phyloP scores from a whole-genome alignment of 1,139 yeast genomes.

The Lodderomyces parapsilosis region DNA sequence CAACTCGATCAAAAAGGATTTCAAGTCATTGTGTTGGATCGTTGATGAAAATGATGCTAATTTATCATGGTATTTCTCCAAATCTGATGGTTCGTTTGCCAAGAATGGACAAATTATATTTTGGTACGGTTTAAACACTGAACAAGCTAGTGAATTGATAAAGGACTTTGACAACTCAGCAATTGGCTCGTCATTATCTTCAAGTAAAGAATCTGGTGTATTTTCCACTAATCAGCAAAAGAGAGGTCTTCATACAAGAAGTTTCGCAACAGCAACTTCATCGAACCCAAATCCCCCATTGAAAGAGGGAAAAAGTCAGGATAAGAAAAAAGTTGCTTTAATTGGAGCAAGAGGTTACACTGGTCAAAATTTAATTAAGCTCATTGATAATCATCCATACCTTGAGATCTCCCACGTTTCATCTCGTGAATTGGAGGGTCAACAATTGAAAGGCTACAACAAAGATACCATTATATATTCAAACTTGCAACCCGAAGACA shows the following conservation, averaged over 20 bases:
- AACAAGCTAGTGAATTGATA: constrained; percentile 64
- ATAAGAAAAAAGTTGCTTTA: constrained; percentile 74
- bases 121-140: constrained; percentile 87
- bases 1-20: constrained; percentile 76
- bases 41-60: constrained; percentile 90
- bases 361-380: constrained; percentile 86
- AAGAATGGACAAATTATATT: constrained; percentile 87
- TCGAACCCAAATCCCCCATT: constrained; percentile 76
- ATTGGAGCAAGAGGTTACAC: constrained; percentile 99
- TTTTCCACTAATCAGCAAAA: constrained; percentile 39
- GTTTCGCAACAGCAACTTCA: constrained; percentile 22
- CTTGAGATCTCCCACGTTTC: constrained; percentile 90
- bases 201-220: constrained; percentile 41
- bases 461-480: constrained; percentile 78
- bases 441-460: constrained; percentile 81
- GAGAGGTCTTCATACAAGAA: constrained; percentile 35
- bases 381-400: constrained; percentile 84
- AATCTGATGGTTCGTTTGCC: constrained; percentile 91
- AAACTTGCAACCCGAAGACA: constrained; percentile 85
- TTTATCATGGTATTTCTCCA: constrained; percentile 87
- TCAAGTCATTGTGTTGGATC: constrained; percentile 75
- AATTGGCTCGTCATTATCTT: constrained; percentile 40
- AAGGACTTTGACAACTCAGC: constrained; percentile 53
- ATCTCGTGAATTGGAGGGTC: constrained; percentile 90
- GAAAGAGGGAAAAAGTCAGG: constrained; percentile 57